Conservation (phyloP, 768 basidiomycete species). For the Cyclocybe cylindracea region DNA sequence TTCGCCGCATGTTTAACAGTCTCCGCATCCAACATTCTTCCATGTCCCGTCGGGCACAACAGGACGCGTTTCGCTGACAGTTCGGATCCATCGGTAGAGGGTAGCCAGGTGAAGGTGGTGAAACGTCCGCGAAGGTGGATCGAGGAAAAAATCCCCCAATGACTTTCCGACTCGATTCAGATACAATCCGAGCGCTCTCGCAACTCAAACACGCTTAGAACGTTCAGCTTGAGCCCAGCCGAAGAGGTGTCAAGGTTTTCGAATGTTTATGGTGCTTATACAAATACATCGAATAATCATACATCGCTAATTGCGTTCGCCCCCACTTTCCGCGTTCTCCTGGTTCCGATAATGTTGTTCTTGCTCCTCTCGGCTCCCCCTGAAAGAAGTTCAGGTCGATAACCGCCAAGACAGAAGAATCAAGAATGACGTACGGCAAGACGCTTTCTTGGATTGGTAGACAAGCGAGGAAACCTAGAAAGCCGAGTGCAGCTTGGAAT, state of each 20-base stretch:
- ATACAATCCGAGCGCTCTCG: neutral
- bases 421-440: constrained; percentile 48
- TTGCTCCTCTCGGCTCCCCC: constrained; percentile 65
- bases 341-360: constrained; percentile 54
- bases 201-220: no score
- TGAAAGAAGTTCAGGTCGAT: constrained; percentile 23
- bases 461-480: constrained; percentile 67
- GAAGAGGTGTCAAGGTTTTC: constrained; percentile 12
- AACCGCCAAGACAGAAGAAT: neutral
- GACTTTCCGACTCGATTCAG: constrained; percentile 5
- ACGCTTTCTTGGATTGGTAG: constrained; percentile 77
- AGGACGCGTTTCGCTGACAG: constrained; percentile 62
- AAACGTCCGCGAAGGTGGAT: constrained; percentile 80
- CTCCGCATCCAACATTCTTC: constrained; percentile 74
- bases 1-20: constrained; percentile 79
- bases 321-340: constrained; percentile 25
- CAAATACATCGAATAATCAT: constrained; percentile 25
- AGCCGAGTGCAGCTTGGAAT: constrained; percentile 67
- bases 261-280: constrained; percentile 24
- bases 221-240: no score
- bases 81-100: constrained; percentile 26
- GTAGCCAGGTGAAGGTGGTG: constrained; percentile 47
- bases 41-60: constrained; percentile 73
- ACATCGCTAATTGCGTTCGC: constrained; percentile 24
- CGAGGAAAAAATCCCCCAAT: constrained; percentile 60